A percentile compares a stretch with the other conserved stretches of the same genome.
These are phyloP conservation scores for Petrea volubilis DNA, from an alignment of 257 asterid genomes.

Conservation along the genomic window DNA sequence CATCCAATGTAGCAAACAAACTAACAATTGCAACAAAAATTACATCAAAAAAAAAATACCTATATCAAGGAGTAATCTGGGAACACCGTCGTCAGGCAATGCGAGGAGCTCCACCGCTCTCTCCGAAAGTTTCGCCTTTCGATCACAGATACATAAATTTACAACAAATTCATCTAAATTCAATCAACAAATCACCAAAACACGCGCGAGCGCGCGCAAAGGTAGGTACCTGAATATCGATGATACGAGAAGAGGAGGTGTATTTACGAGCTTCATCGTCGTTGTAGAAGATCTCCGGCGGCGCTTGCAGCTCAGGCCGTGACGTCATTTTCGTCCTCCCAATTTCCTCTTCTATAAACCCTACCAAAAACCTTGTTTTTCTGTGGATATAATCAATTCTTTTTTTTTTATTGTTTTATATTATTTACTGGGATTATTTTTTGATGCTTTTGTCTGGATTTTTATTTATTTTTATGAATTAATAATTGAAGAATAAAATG, in stretches of 20 bases:
- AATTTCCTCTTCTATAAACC: neutral
- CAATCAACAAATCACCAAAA: neutral
- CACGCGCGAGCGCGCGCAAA: neutral
- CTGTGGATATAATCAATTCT: too few species aligned
- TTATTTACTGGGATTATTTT: too few species aligned
- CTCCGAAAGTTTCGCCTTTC: conserved; percentile 79
- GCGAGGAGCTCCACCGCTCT: conserved; percentile 96
- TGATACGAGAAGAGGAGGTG: conserved; percentile 97
- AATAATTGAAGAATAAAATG: neutral
- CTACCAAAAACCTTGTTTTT: neutral
- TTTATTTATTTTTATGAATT: neutral
- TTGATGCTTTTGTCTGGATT: too few species aligned
- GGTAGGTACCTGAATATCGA: conserved; percentile 76
- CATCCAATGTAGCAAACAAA: neutral
- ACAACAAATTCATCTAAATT: neutral
- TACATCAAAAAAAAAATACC: conserved; percentile 41
- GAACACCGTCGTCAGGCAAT: conserved; percentile 76
- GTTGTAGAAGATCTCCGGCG: conserved; percentile 94
- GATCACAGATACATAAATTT: conserved; percentile 8
- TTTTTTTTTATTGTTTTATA: too few species aligned
- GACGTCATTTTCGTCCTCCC: conserved; percentile 50
- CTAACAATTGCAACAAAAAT: neutral
- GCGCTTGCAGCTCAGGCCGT: conserved; percentile 94
- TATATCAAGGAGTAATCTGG: conserved; percentile 85
- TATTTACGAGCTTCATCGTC: conserved; percentile 94